Evolutionary conservation across 2,329 filamentous ascomycete species (phyloP), one percentile per base, ranked within the genome.

Genomic region (Byssochlamys sp.): DNA sequence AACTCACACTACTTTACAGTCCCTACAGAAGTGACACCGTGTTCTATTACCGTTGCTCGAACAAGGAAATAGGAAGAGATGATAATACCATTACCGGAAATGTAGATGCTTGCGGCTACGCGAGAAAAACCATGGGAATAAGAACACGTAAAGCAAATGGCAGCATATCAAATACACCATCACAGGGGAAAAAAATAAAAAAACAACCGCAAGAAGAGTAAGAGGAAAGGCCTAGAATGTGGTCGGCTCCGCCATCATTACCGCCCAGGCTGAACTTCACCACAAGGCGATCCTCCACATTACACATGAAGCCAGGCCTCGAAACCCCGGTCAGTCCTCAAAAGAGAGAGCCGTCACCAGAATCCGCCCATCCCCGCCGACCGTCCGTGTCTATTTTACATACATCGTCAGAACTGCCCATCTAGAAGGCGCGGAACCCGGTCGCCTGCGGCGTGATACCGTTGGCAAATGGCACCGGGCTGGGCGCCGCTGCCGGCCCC

Each of bases 381-480:
- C 4, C 31, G 31, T 45, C 35, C 35, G 4, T 45, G 19, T 45
- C 39, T 45, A 45, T 45, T 45, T 45, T 45, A 45, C 39, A 45
- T 45, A 45, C 39, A 45, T 45, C 39, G 39, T 45, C 35, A 39
- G 12, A n/a, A 45, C 14, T 24, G 49, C 57, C 39, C 58, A 59
- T 66, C 69, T 78, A 82, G 67, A 83, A 83, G 55, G 75, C 77
- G 58, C 77, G 76, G 75, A 84, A 91, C 59, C 89, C 91, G 62
- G 92, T 97, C 55, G 89, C 83, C 78, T 96, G 91, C 58, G 91
- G 88, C 59, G 88, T 86, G 68, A 96, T 90, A 58, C 92, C 92
- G 70, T 96, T 97, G 25, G 89, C 83, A 67, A 86, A 95, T 2
- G 87, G 84, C 54, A 83, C 82, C 9, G 88, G 86, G 57, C 61